Percentiles rank a stretch among this genome's conserved stretches.
These are phyloP conservation scores for Drosera capensis DNA, from an alignment of 148 eudicot species.

Conservation along the genomic window DNA sequence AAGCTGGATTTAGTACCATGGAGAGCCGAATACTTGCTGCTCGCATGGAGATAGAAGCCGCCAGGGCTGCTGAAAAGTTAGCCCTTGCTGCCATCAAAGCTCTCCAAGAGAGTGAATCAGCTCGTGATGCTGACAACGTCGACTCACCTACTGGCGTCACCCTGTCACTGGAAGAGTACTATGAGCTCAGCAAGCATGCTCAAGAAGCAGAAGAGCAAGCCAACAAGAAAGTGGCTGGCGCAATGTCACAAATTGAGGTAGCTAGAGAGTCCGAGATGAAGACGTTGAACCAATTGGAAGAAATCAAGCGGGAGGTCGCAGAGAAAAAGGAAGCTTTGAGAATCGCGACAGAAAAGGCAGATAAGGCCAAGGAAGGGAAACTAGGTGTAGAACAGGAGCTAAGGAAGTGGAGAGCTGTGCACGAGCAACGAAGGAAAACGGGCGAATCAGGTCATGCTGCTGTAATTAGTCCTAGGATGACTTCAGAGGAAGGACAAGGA, in stretches of 20 bases:
- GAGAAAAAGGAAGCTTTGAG: constrained; percentile 43
- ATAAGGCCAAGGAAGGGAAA: constrained; percentile 74
- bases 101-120: constrained; percentile 52
- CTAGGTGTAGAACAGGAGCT: constrained; percentile 74
- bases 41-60: constrained; percentile 85
- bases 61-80: constrained; percentile 68
- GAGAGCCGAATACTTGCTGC: constrained; percentile 65
- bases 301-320: constrained; percentile 32
- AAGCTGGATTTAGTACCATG: constrained; percentile 56
- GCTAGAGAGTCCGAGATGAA: constrained; percentile 56
- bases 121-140: constrained; percentile 17
- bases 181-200: constrained; percentile 67
- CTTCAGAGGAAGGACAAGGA: constrained; percentile 22
- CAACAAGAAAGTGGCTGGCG: constrained; percentile 46
- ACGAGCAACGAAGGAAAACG: constrained; percentile 52
- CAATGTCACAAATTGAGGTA: constrained; percentile 49
- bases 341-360: constrained; percentile 53
- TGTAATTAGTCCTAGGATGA: constrained; percentile 27
- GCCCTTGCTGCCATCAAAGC: constrained; percentile 75
- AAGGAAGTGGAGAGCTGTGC: constrained; percentile 81
- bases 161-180: constrained; percentile 75
- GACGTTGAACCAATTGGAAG: constrained; percentile 50
- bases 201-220: constrained; percentile 83
- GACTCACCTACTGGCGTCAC: constrained; percentile 39
- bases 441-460: constrained; percentile 24